Base-by-base conservation (phyloP, 345 rosid species). In the Gossypium raimondii region DNA sequence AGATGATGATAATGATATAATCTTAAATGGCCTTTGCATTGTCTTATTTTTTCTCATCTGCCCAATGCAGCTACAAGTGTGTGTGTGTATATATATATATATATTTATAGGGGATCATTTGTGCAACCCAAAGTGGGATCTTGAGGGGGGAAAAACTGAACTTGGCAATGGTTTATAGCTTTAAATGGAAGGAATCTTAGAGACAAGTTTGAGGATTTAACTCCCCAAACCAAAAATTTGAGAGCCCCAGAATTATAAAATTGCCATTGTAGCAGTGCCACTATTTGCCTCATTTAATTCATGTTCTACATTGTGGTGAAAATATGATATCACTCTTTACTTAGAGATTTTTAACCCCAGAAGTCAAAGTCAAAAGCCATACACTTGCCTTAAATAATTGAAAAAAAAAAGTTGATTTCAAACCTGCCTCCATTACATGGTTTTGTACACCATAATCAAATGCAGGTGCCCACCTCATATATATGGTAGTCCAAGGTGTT, bases 401-500 rank as follows among this genome's bases (percentile, higher is more conserved):
- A 71, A 34, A 29, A 45, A 64, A 29, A 45, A 29, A 45, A 64
- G 18, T 55, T 60, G 41, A 68, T 70, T 7, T 38, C 27, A 34
- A 22, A 51, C 60, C 51, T 43, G 73, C 41, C 16, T 27, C 16
- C 45, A 55, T 38, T n/a, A 3, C 8, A 52, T 44, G 41, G 67
- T 56, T 34, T 2, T 57, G 56, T 58, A 66, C 51, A 43, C 51
- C 34, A 44, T 13, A 66, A 20, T 65, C 10, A 45, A 12, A 27
- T 44, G 70, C 70, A n/a, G 16, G 75, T 59, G 52, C 55, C 22
- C 64, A 2, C 50, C 38, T 25, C 18, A 59, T 62, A n/a, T 44
- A 24, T 48, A 62, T 62, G 72, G 75, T 70, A 75, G 75, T 27
- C 72, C 71, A 77, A 70, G 48, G 22, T 68, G 2, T 47, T 52